A percentile compares a stretch with the other conserved stretches of the same genome.
phyloP scores from a whole-genome alignment of 139 green algal genomes.

The Coccomyxa sp. region DNA sequence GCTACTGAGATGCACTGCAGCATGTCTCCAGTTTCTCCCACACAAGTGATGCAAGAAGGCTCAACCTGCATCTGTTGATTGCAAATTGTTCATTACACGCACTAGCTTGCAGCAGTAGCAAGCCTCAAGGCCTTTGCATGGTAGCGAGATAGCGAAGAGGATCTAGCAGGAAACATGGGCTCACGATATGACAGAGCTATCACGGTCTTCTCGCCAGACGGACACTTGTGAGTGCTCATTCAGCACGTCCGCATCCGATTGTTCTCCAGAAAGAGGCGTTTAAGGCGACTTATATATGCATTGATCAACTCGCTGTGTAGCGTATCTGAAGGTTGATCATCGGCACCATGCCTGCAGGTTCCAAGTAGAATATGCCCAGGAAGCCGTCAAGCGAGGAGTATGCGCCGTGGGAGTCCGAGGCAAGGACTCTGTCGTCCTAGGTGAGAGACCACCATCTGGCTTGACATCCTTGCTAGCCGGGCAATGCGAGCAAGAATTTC shows the following conservation, averaged over 20 bases:
- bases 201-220: slow-evolving; percentile 98
- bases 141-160: neutral
- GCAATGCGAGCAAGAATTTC: too few species aligned
- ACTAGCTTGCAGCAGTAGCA: neutral
- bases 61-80: too few species aligned
- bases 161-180: neutral
- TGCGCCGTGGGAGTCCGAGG: slow-evolving; percentile 92
- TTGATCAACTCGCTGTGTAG: neutral
- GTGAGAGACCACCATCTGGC: slow-evolving; percentile 19
- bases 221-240: slow-evolving; percentile 62
- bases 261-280: neutral
- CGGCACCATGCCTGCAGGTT: slow-evolving; percentile 41
- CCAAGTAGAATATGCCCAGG: slow-evolving; percentile 97
- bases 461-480: neutral
- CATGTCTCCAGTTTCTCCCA: too few species aligned
- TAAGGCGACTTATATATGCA: neutral
- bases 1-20: too few species aligned
- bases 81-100: neutral
- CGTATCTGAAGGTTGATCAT: neutral
- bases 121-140: neutral
- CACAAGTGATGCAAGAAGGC: too few species aligned
- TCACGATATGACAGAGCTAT: slow-evolving; percentile 96
- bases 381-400: slow-evolving; percentile 93
- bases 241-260: neutral
- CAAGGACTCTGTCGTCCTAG: slow-evolving; percentile 86